Evolutionary conservation across 176 grass and related monocot species (phyloP), one percentile per base, ranked within the genome.

Genomic region (Echinochloa phyllopogon): DNA sequence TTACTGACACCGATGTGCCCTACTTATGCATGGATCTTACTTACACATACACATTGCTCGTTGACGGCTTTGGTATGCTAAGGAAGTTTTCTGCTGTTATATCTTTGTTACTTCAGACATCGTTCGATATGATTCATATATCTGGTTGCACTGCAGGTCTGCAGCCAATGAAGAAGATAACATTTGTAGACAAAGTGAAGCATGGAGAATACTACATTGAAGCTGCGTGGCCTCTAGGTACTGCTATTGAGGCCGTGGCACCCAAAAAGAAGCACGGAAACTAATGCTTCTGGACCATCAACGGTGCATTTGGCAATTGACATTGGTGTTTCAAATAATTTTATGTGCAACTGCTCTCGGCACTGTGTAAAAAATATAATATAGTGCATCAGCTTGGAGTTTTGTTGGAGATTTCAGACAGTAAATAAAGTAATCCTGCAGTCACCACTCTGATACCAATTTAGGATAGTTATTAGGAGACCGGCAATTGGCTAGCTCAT

Each of bases 171-270:
- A 64, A 78, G 60, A 64, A 64, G 23, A 78, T 78, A 23, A 64
- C 58, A 36, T 78, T 78, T 47, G 76, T 78, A 7, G 11, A 14
- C 58, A 78, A 48, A 24, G 76, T 78, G 24, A 78, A 78, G 60
- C 76, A 78, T 64, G 76, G 76, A 2, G 76, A 78, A 36, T 78
- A 64, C 76, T 78, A 64, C 23, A 48, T 78, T 10, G 76, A 78
- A 78, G 76, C 76, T 2, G 2, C 76, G 3, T 78, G 76, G 76
- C 76, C 58, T 63, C 42, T 78, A 10, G 76, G 76, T 20, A 64
- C 76, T 20, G 76, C 76, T 64, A 78, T 78, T 48, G 76, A 78
- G 76, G 76, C 76, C 8, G 42, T 64, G 41, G 10, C 58, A 45
- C 58, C 41, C n/a, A 44, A 16, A n/a, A 41, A 25, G 6, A 39